Conservation (phyloP, 352 stramenopile genomes). For the Blastocystis sp. region DNA sequence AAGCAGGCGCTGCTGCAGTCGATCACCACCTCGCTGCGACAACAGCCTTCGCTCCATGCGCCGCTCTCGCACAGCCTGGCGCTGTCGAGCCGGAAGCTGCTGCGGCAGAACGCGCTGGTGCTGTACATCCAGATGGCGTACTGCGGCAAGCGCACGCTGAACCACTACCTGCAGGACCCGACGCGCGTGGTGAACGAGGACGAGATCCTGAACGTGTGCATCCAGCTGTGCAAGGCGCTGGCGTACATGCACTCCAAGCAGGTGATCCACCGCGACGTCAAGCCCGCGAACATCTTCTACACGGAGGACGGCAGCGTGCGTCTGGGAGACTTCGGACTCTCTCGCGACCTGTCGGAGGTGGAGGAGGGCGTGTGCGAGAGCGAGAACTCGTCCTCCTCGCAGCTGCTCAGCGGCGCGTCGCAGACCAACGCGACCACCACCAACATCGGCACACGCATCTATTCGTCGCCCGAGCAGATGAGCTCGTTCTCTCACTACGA, state of each 20-base stretch:
- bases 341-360: slow-evolving; percentile 79
- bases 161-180: slow-evolving; percentile 82
- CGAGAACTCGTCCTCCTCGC: slow-evolving; percentile 76
- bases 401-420: slow-evolving; percentile 40
- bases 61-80: neutral
- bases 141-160: slow-evolving; percentile 84
- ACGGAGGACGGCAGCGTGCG: slow-evolving; percentile 86
- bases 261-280: slow-evolving; percentile 88
- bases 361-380: slow-evolving; percentile 67
- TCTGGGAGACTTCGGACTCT: slow-evolving; percentile 87
- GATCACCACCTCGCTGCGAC: neutral
- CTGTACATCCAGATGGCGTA: slow-evolving; percentile 91
- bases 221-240: slow-evolving; percentile 86
- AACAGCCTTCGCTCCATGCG: neutral
- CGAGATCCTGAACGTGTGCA: slow-evolving; percentile 84
- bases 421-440: slow-evolving; percentile 80
- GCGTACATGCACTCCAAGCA: slow-evolving; percentile 87
- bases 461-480: slow-evolving; percentile 87
- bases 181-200: slow-evolving; percentile 82
- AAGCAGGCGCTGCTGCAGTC: neutral
- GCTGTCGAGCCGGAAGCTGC: neutral
- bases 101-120: slow-evolving; percentile 80
- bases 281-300: slow-evolving; percentile 89
- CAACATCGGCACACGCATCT: slow-evolving; percentile 87
- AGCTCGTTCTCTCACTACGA: slow-evolving; percentile 85